These are phyloP conservation scores for Ceratobasidium theobromae DNA, from an alignment of 1,284 basidiomycete genomes.

Conservation along the genomic window DNA sequence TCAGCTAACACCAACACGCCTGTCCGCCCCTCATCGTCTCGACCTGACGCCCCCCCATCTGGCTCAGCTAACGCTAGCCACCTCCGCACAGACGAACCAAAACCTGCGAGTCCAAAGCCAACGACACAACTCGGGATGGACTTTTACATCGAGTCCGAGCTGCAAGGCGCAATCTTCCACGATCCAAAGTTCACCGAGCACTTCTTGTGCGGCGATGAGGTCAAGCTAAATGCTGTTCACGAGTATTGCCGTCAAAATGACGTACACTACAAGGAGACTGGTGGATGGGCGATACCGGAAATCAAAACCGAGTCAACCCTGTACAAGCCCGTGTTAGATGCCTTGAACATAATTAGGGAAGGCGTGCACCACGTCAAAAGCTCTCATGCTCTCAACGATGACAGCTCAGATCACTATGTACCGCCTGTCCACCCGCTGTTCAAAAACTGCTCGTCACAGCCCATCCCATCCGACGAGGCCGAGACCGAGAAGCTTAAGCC, in stretches of 20 bases:
- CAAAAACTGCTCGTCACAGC: background rate
- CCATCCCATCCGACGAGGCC: background rate
- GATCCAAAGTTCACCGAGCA: background rate
- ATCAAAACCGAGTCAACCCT: background rate
- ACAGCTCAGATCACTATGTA: background rate
- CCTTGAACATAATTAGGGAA: background rate
- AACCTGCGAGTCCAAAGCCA: background rate
- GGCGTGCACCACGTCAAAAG: background rate
- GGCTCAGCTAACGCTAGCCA: too few species aligned
- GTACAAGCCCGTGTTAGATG: background rate
- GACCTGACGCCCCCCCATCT: too few species aligned
- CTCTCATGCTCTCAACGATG: background rate
- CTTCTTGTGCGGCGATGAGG: background rate
- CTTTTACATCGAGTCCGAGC: background rate
- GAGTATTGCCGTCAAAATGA: background rate
- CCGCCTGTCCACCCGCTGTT: background rate
- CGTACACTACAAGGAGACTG: too few species aligned
- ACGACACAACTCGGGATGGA: background rate
- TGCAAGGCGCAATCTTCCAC: constrained; percentile 2
- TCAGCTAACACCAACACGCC: too few species aligned
- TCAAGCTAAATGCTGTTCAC: background rate
- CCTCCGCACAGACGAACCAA: background rate
- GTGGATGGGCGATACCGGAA: background rate
- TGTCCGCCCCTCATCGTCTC: too few species aligned
- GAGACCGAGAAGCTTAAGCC: background rate